Evolutionary conservation across 2,329 filamentous ascomycete species (phyloP), one percentile per base, ranked within the genome.

Genomic region (Pestalotiopsis sp.): DNA sequence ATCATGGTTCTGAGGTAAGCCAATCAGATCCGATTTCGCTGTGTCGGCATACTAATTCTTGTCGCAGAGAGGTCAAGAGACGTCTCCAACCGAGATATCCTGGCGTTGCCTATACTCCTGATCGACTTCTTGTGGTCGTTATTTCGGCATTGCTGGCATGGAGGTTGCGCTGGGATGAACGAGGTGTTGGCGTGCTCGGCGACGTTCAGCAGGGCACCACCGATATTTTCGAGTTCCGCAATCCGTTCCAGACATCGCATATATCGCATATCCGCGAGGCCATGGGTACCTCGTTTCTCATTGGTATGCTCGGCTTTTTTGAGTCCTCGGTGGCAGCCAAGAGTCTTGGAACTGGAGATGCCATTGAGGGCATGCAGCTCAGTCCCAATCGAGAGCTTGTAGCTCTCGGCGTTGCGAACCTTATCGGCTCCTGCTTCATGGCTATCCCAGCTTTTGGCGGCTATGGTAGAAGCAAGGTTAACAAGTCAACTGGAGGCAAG

Each of bases 321-420:
- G 96, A 99, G 80, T 97, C 94, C 2, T 97, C 94, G 0, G 94
- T 99, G 13, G 96, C 96, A 1, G 96, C 96, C 45, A 98, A 98
- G 81, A 95, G 93, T 71, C 83, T 99, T 2, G 92, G 92, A 6
- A 88, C 89, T 57, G 84, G 84, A 65, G 89, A 91, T 71, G 89
- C 89, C 11, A 91, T 98, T 39, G 88, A 93, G 69, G 92, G 90
- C 39, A 93, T 98, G 78, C 89, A 92, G 66, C 85, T 98, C 57
- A 97, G 94, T 77, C 89, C 96, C 1, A 99, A 99, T 78, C 88
- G 96, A 62, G 96, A 99, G 79, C 90, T 99, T 72, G 93, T 98
- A 65, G 95, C 96, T 0, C 85, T 99, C 0, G 96, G 96, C 1
- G 87, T 93, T 6, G 94, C 95, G 13, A 99, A 99, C 80, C 83